phyloP scores from a whole-genome alignment of 73 alveolate species.

The Tetrahymena malaccensis region DNA sequence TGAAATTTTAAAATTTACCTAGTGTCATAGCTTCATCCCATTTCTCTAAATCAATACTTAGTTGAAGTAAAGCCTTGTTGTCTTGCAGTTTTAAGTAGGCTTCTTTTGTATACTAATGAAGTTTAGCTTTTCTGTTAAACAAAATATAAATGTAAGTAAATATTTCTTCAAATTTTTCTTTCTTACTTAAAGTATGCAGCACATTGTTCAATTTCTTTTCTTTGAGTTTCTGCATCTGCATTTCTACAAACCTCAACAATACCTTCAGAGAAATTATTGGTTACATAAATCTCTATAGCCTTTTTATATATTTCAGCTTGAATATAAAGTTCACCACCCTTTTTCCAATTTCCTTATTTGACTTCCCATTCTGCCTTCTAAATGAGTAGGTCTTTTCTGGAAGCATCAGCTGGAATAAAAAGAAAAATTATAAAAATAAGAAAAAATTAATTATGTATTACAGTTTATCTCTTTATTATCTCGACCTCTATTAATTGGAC shows the following conservation, averaged over 20 bases:
- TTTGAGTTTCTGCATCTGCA: conserved; percentile 4
- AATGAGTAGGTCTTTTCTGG: neutral
- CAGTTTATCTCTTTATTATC: neutral
- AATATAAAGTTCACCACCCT: neutral
- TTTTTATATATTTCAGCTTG: neutral
- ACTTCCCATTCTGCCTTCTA: neutral
- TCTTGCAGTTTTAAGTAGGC: conserved; percentile 30
- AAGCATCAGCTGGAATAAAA: neutral
- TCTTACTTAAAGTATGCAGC: conserved; percentile 24
- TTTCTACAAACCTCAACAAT: conserved; percentile 34
- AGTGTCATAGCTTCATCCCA: conserved; percentile 32
- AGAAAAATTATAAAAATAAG: neutral
- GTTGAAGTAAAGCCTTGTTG: neutral
- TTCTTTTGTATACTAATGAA: conserved; percentile 34
- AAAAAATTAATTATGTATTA: neutral
- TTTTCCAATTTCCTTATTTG: neutral
- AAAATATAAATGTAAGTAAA: neutral
- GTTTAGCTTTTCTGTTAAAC: neutral
- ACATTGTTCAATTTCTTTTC: conserved; percentile 18
- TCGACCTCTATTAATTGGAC: neutral
- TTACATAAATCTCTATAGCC: neutral
- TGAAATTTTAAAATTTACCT: neutral
- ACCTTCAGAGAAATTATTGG: conserved; percentile 7
- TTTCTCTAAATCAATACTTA: conserved; percentile 17
- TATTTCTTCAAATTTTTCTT: neutral